Evolutionary conservation across 345 rosid genomes (phyloP).

Genomic region (Lepidium sativum): DNA sequence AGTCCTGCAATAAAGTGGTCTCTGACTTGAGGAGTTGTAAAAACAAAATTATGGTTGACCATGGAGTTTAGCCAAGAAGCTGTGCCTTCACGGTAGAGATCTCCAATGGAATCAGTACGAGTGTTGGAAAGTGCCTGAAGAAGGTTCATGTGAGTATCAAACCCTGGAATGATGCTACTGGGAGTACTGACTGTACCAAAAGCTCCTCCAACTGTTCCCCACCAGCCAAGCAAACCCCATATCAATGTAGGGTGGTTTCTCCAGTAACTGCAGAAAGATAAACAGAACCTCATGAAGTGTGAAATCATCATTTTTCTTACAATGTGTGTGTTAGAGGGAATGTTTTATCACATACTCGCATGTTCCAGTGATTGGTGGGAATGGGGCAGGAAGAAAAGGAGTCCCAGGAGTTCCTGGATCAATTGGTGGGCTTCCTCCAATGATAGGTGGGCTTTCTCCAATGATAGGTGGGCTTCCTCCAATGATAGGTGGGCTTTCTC

Average conservation of each 20-base stretch:
- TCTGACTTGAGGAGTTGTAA: slow-evolving; percentile 69
- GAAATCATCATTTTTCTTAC: background rate
- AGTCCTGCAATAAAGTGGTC: slow-evolving; percentile 51
- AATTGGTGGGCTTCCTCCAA: slow-evolving; percentile 37
- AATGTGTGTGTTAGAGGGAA: background rate
- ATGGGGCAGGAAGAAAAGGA: slow-evolving; percentile 51
- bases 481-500: slow-evolving; percentile 47
- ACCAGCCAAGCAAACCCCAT: slow-evolving; percentile 87
- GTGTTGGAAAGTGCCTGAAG: slow-evolving; percentile 82
- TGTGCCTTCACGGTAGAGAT: slow-evolving; percentile 86
- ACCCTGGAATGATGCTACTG: slow-evolving; percentile 37
- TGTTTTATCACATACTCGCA: slow-evolving; percentile 60
- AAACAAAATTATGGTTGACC: slow-evolving; percentile 58
- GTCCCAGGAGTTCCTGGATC: slow-evolving; percentile 42
- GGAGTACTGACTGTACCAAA: slow-evolving; percentile 39
- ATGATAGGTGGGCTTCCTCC: slow-evolving; percentile 36
- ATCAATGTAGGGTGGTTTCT: slow-evolving; percentile 69
- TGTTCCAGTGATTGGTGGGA: slow-evolving; percentile 55
- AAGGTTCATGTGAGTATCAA: slow-evolving; percentile 54
- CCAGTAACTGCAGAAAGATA: slow-evolving; percentile 63
- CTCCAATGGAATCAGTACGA: slow-evolving; percentile 53
- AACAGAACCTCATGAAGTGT: background rate
- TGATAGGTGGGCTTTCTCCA: slow-evolving; percentile 35
- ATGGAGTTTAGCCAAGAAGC: slow-evolving; percentile 88
- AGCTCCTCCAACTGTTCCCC: slow-evolving; percentile 63